Evolutionary conservation across 495 filamentous ascomycete species (phyloP).

Genomic region (Penicillium subrubescens): DNA sequence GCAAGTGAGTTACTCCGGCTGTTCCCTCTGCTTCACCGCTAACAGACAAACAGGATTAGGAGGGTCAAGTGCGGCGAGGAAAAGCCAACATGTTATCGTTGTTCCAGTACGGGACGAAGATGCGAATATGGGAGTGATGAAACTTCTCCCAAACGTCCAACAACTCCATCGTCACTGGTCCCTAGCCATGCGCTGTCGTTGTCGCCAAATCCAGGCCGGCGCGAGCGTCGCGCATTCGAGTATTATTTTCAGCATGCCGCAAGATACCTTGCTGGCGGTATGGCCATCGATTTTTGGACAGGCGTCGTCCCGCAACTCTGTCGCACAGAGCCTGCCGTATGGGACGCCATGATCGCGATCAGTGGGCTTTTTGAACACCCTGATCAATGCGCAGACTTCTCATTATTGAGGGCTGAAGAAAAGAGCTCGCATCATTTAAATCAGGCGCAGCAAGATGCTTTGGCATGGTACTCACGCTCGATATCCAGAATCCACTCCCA

Average conservation of each 20-base stretch:
- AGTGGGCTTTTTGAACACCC: slow-evolving; percentile 52
- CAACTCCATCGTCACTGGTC: neutral
- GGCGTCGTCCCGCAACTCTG: slow-evolving; percentile 55
- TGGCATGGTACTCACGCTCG: slow-evolving; percentile 38
- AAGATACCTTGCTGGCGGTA: slow-evolving; percentile 46
- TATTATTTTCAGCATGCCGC: slow-evolving; percentile 54
- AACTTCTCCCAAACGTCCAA: neutral
- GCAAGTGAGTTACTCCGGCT: slow-evolving; percentile 22
- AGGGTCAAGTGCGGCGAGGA: slow-evolving; percentile 70
- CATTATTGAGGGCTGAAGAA: slow-evolving; percentile 12
- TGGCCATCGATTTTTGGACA: slow-evolving; percentile 56
- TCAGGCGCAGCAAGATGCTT: slow-evolving; percentile 26
- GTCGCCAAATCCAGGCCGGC: slow-evolving; percentile 15
- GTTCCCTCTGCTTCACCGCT: neutral
- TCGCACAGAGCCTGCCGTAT: slow-evolving; percentile 55
- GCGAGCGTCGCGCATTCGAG: slow-evolving; percentile 49
- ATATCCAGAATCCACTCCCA: slow-evolving; percentile 38
- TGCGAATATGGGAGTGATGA: slow-evolving; percentile 38
- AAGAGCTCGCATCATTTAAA: slow-evolving; percentile 4
- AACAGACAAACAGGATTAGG: slow-evolving; percentile 48
- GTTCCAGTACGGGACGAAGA: slow-evolving; percentile 50
- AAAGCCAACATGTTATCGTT: slow-evolving; percentile 59
- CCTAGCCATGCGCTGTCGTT: slow-evolving; percentile 5
- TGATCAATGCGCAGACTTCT: slow-evolving; percentile 19
- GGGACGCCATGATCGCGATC: slow-evolving; percentile 54